A percentile compares a stretch with the other conserved stretches of the same genome.
phyloP scores from a whole-genome alignment of 1,284 basidiomycete genomes.

The Psilocybe mexicana region DNA sequence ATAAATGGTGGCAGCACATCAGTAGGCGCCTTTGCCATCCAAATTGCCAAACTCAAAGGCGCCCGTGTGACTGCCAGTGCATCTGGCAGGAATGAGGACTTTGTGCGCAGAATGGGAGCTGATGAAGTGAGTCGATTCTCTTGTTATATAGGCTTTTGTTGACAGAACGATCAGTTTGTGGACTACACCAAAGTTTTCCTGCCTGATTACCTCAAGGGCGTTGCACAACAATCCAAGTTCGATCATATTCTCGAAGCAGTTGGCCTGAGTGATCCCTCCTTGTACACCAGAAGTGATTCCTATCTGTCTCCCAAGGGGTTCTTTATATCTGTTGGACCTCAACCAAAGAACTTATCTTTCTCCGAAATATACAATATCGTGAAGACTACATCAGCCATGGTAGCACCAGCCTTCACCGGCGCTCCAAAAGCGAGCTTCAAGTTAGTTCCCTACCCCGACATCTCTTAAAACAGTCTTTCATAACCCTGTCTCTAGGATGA shows the following conservation, averaged over 20 bases:
- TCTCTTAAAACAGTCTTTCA: not conserved
- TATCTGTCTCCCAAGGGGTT: conserved; percentile 50
- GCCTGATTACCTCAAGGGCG: conserved; percentile 38
- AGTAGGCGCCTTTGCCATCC: conserved; percentile 64
- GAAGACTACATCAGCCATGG: conserved; percentile 27
- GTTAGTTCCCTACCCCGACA: conserved; percentile 31
- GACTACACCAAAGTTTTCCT: conserved; percentile 59
- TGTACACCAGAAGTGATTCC: conserved; percentile 40
- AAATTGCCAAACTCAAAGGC: conserved; percentile 61
- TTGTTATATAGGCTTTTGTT: conserved; percentile 21
- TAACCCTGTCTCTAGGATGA: conserved; percentile 23
- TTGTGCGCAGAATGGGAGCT: conserved; percentile 40
- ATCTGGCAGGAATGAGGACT: conserved; percentile 49
- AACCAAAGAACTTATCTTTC: conserved; percentile 28
- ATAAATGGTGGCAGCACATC: conserved; percentile 67
- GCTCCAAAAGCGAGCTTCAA: conserved; percentile 45
- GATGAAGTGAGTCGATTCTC: conserved; percentile 36
- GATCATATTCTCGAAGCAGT: conserved; percentile 47
- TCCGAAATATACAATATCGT: conserved; percentile 31
- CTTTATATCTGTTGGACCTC: conserved; percentile 46
- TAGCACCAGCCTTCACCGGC: conserved; percentile 46
- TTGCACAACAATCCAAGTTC: conserved; percentile 40
- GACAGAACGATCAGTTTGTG: conserved; percentile 41
- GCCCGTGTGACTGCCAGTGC: conserved; percentile 57
- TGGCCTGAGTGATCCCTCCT: conserved; percentile 32